A percentile compares a stretch with the other conserved stretches of the same genome.
Conservation (phyloP, 208 protist genomes). For the Trypanosoma boissoni region DNA sequence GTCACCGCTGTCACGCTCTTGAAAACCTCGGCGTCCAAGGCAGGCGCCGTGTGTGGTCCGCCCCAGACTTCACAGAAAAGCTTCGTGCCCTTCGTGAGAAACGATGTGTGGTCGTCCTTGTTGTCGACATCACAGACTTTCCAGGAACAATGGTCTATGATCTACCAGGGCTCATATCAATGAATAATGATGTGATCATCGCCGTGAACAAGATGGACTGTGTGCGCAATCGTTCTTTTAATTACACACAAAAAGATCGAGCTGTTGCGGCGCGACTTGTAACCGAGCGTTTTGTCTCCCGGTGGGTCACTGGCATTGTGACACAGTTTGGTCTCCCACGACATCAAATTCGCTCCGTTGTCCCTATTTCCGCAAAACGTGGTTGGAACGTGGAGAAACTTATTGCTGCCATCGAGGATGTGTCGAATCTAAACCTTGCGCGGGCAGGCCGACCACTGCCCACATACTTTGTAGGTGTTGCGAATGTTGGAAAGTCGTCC, state of each 20-base stretch:
- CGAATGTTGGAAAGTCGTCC: constrained; percentile 93
- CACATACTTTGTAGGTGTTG: constrained; percentile 88
- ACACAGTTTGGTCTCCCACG: constrained; percentile 73
- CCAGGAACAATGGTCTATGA: constrained; percentile 89
- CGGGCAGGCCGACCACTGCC: constrained; percentile 69
- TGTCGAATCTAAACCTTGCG: constrained; percentile 76
- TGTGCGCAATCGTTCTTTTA: constrained; percentile 78
- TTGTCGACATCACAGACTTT: constrained; percentile 92
- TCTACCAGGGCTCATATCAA: constrained; percentile 86
- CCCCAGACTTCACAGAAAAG: constrained; percentile 88
- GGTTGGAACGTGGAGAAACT: constrained; percentile 88
- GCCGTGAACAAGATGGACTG: constrained; percentile 92
- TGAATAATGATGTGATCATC: constrained; percentile 92
- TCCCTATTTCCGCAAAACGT: constrained; percentile 85
- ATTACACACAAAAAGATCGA: constrained; percentile 74
- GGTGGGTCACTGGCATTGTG: constrained; percentile 84
- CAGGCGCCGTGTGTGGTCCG: constrained; percentile 82
- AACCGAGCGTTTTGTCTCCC: constrained; percentile 65
- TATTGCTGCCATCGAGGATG: constrained; percentile 62
- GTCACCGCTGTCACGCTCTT: constrained; percentile 85
- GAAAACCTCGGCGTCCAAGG: constrained; percentile 83
- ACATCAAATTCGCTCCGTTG: constrained; percentile 68
- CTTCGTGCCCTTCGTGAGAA: constrained; percentile 79
- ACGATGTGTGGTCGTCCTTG: constrained; percentile 81
- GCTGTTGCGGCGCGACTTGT: constrained; percentile 66